Base-by-base conservation (phyloP, 2,329 filamentous ascomycete species). In the Colletotrichum karsti region DNA sequence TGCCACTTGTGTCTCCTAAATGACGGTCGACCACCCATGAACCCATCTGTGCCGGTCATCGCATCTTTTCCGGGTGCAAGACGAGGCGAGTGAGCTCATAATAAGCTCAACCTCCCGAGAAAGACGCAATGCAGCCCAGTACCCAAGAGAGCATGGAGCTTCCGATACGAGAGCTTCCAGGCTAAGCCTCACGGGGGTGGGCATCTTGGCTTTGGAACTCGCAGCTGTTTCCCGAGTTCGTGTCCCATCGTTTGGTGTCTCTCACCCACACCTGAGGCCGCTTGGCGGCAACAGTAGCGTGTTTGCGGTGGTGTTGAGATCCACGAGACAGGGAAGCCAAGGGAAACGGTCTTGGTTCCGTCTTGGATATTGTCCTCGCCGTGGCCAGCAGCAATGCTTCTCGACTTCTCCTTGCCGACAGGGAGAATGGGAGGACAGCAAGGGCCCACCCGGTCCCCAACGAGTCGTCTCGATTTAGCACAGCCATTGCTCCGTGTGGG, bases 391-490 rank as follows among this genome's bases (percentile, higher is more conserved):
- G 42, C 42, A 46, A n/a, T n/a, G n/a, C 9, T 24, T 12, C 37
- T 46, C n/a, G 35, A 53, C 8, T 20, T 13, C 13, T 20, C 39
- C 6, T 18, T 41, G 39, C 39, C n/a, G 41, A 9, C 18, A 51
- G 30, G 46, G 26, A 24, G 56, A 42, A 57, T 41, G 13, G 58
- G 41, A 56, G 39, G 26, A 53, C 53, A 30, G 44, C 50, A 30
- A 33, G 28, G 44, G 53, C 20, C 30, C 22, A 41, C 53, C 44
- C 35, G 18, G 37, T 18, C 42, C 51, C 18, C 60, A 67, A 48
- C 59, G 53, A 39, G 24, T 22, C 42, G 42, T 64, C 60, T 67
- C 60, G 60, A 63, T 63, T 63, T 67, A 63, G 63, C 42, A 63
- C 35, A 53, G 50, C 59, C 63, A 33, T 54, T 63, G 42, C 63